These are phyloP conservation scores for Catharanthus roseus DNA, from an alignment of 257 asterid genomes.

Conservation along the genomic window DNA sequence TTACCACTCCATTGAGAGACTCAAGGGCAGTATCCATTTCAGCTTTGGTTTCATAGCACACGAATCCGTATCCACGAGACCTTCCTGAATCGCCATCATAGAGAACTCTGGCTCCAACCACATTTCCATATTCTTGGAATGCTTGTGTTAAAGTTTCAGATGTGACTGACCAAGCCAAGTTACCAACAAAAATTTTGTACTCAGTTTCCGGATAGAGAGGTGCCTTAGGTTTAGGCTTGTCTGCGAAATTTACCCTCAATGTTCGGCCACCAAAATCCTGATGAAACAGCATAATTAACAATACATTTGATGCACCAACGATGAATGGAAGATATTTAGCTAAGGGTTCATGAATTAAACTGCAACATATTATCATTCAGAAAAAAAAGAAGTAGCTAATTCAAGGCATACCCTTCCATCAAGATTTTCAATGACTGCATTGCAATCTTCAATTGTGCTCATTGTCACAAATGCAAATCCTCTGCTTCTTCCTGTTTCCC, in stretches of 20 bases:
- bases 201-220: constrained; percentile 90
- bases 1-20: constrained; percentile 80
- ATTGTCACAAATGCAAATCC: constrained; percentile 95
- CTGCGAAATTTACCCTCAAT: constrained; percentile 81
- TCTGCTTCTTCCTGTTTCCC: constrained; percentile 80
- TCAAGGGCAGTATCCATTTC: constrained; percentile 75
- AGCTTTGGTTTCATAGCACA: constrained; percentile 46
- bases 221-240: constrained; percentile 77
- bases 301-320: not conserved
- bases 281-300: constrained; percentile 20
- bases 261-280: constrained; percentile 90
- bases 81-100: constrained; percentile 76
- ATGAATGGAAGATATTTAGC: not conserved
- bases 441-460: constrained; percentile 81
- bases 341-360: not conserved
- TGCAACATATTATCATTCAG: not conserved
- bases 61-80: constrained; percentile 93
- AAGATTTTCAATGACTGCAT: constrained; percentile 59
- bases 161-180: constrained; percentile 68
- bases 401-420: constrained; percentile 61
- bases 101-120: constrained; percentile 77
- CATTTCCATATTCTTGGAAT: constrained; percentile 57
- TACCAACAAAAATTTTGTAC: constrained; percentile 78
- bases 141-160: constrained; percentile 59
- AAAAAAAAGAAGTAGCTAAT: not conserved